These are phyloP conservation scores for Neonectria hederae DNA, from an alignment of 2,329 filamentous ascomycete genomes.

Conservation along the genomic window DNA sequence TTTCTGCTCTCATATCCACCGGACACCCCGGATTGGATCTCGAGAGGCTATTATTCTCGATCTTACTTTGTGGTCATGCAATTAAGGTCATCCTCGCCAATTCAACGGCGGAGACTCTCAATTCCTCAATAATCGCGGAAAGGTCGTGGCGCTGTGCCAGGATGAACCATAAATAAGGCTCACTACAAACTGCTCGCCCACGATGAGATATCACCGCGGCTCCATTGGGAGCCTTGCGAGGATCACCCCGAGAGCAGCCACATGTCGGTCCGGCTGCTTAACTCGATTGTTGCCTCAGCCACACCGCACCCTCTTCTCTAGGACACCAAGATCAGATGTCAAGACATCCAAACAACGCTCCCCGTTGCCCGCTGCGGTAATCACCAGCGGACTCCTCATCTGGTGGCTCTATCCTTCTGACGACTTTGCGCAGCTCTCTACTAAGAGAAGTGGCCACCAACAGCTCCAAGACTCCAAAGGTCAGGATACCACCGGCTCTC, in stretches of 20 bases:
- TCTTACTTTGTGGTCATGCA: slow-evolving; percentile 5
- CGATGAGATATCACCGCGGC: slow-evolving; percentile 38
- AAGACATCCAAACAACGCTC: slow-evolving; percentile 36
- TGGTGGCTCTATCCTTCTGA: slow-evolving; percentile 57
- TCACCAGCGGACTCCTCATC: slow-evolving; percentile 50
- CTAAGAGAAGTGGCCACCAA: slow-evolving; percentile 19
- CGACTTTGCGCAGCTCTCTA: slow-evolving; percentile 52
- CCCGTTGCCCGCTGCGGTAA: slow-evolving; percentile 45
- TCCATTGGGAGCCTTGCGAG: slow-evolving; percentile 36
- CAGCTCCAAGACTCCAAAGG: slow-evolving; percentile 29
- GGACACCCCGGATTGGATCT: slow-evolving; percentile 1
- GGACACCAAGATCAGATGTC: slow-evolving; percentile 24
- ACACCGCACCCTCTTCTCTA: slow-evolving; percentile 34
- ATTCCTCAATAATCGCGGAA: background rate
- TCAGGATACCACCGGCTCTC: slow-evolving; percentile 22
- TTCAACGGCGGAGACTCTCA: slow-evolving; percentile 1
- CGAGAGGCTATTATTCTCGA: background rate
- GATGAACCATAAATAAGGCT: slow-evolving; percentile 11
- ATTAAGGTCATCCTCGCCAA: background rate
- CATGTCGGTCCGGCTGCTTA: slow-evolving; percentile 30
- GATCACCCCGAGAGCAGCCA: slow-evolving; percentile 28
- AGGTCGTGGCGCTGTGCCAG: background rate
- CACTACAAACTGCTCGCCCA: slow-evolving; percentile 1
- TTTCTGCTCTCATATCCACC: background rate
- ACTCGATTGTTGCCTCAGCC: slow-evolving; percentile 18